A percentile compares a stretch with the other conserved stretches of the same genome.
These are phyloP conservation scores for Xylaria sp. DNA, from an alignment of 2,329 filamentous ascomycete species.

Conservation along the genomic window DNA sequence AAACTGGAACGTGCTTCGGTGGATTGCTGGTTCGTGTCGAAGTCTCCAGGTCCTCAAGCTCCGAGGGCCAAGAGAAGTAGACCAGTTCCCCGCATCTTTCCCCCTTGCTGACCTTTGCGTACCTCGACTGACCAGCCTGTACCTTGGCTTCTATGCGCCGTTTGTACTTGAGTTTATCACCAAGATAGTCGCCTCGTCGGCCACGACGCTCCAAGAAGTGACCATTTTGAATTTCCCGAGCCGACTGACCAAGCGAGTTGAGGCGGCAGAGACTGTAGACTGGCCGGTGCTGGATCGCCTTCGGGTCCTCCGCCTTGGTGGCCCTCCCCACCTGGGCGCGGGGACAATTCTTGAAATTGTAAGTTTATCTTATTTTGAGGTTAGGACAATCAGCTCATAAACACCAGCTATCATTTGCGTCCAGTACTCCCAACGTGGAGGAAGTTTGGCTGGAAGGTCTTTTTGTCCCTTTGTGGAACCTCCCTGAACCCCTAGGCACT, in stretches of 20 bases:
- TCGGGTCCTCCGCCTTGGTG: slow-evolving; percentile 37
- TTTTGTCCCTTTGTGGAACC: neutral
- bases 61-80: slow-evolving; percentile 15
- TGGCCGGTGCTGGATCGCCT: slow-evolving; percentile 37
- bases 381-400: slow-evolving; percentile 28
- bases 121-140: slow-evolving; percentile 38
- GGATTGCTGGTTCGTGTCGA: slow-evolving; percentile 17
- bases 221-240: slow-evolving; percentile 37
- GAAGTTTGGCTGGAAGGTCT: slow-evolving; percentile 43
- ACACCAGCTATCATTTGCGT: slow-evolving; percentile 33
- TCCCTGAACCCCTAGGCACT: slow-evolving; percentile 18
- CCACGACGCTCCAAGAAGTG: slow-evolving; percentile 42
- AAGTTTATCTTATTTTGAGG: slow-evolving; percentile 23
- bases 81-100: neutral
- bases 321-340: no score
- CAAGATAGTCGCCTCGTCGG: slow-evolving; percentile 36
- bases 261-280: slow-evolving; percentile 16
- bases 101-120: neutral
- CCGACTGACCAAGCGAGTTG: no score
- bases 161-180: slow-evolving; percentile 20
- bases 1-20: slow-evolving; percentile 17
- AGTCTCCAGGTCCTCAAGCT: slow-evolving; percentile 42
- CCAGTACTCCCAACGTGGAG: slow-evolving; percentile 43
- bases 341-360: slow-evolving; percentile 34
- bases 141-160: slow-evolving; percentile 35